These are phyloP conservation scores for Spinellus fusiger DNA, from an alignment of 192 early-diverging fungal species.

Conservation along the genomic window DNA sequence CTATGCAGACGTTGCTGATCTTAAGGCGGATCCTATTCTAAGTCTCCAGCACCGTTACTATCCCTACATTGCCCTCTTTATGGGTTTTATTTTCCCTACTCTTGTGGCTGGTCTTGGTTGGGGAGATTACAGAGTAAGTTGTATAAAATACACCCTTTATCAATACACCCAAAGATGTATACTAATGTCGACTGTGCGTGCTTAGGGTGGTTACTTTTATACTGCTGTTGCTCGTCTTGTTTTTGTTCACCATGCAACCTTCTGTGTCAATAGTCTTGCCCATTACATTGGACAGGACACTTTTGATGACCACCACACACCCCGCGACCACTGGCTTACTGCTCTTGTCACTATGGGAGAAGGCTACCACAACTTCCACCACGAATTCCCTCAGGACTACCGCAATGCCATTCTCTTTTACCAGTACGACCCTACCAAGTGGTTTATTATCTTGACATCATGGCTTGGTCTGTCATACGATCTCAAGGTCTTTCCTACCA, in stretches of 20 bases:
- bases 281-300: conserved; percentile 68
- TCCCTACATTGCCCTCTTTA: conserved; percentile 56
- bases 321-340: conserved; percentile 74
- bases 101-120: conserved; percentile 79
- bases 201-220: background rate
- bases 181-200: background rate
- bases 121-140: conserved; percentile 62
- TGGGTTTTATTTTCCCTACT: conserved; percentile 78
- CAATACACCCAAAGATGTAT: background rate
- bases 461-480: conserved; percentile 62
- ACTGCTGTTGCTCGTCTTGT: conserved; percentile 68
- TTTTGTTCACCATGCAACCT: conserved; percentile 81
- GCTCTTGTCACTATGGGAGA: conserved; percentile 80
- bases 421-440: conserved; percentile 83
- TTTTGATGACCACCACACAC: conserved; percentile 79
- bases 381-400: conserved; percentile 83
- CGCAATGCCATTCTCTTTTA: conserved; percentile 74
- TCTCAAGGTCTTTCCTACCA: conserved; percentile 69
- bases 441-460: conserved; percentile 60
- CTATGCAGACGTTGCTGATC: conserved; percentile 76
- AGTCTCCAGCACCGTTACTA: conserved; percentile 79
- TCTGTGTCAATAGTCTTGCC: conserved; percentile 81
- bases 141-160: background rate
- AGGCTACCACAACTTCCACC: conserved; percentile 85
- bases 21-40: conserved; percentile 67